Evolutionary conservation across 2,329 filamentous ascomycete species (phyloP).

Genomic region (Orbilia quercus): DNA sequence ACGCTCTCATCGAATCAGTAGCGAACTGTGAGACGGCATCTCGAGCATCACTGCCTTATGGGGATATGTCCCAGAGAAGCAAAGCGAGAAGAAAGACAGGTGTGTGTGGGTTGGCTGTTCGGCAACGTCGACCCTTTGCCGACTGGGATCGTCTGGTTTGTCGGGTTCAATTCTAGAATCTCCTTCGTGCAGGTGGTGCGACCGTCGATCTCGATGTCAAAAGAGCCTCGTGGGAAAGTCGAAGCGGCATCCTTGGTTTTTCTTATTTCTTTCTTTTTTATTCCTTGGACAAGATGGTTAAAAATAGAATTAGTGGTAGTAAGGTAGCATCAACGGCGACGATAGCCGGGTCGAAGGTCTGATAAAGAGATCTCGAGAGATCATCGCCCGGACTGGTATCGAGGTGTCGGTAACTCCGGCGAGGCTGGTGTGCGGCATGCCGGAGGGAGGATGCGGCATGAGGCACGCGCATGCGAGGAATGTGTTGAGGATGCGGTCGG

Average conservation of each 20-base stretch:
- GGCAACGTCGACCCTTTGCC: constrained; percentile 45
- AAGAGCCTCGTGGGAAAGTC: constrained; percentile 32
- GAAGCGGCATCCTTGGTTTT: neutral
- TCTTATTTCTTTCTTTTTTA: neutral
- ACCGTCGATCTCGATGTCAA: constrained; percentile 30
- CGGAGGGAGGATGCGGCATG: constrained; percentile 52
- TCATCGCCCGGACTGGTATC: constrained; percentile 29
- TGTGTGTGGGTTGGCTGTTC: constrained; percentile 27
- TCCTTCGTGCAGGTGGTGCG: constrained; percentile 36
- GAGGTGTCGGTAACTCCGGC: constrained; percentile 39
- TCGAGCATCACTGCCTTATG: constrained; percentile 43
- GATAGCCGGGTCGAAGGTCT: constrained; percentile 13
- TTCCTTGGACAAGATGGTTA: constrained; percentile 3
- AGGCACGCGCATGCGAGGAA: constrained; percentile 52
- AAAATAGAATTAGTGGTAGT: constrained; percentile 22
- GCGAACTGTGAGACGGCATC: constrained; percentile 30
- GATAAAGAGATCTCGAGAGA: constrained; percentile 26
- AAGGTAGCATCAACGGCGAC: constrained; percentile 5
- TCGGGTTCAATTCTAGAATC: constrained; percentile 47
- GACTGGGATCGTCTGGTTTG: constrained; percentile 22
- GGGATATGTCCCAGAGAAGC: constrained; percentile 33
- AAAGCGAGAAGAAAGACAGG: constrained; percentile 23
- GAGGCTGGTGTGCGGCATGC: constrained; percentile 49
- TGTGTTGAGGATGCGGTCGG: constrained; percentile 53
- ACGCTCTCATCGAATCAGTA: constrained; percentile 44